Conservation (phyloP, 208 protist species). For the Trypanosoma vivax region DNA sequence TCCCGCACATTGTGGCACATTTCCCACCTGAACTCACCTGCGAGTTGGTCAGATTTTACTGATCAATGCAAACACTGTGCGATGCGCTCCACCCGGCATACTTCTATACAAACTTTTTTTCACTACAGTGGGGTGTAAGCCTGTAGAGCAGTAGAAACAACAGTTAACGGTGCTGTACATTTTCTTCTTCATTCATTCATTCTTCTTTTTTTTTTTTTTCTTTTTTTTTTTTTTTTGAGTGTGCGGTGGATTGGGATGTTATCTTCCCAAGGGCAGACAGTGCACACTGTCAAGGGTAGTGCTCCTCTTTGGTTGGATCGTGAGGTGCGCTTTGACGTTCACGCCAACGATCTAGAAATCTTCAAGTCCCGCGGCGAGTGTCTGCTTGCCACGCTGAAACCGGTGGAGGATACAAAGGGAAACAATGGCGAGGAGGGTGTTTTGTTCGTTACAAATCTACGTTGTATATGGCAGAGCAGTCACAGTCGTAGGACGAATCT, state of each 20-base stretch:
- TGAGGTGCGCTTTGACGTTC: slow-evolving; percentile 93
- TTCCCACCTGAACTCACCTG: no score
- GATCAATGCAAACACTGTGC: no score
- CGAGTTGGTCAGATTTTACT: no score
- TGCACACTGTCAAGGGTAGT: slow-evolving; percentile 23
- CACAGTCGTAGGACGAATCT: slow-evolving; percentile 66
- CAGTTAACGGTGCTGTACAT: not conserved
- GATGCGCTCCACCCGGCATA: no score
- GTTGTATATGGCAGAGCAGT: slow-evolving; percentile 88
- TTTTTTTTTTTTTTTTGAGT: slow-evolving; percentile 10
- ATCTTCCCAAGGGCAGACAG: no score
- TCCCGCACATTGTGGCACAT: no score
- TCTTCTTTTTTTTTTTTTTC: slow-evolving; percentile 6
- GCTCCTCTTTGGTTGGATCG: slow-evolving; percentile 92
- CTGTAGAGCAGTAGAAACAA: slow-evolving; percentile 17
- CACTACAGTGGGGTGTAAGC: no score
- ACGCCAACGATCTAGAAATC: slow-evolving; percentile 32
- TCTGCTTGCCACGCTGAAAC: slow-evolving; percentile 64
- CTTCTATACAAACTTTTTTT: no score
- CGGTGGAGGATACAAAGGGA: slow-evolving; percentile 95
- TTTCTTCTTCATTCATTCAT: slow-evolving; percentile 5
- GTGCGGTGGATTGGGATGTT: not conserved
- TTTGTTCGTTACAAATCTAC: slow-evolving; percentile 93
- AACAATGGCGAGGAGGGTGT: slow-evolving; percentile 89
- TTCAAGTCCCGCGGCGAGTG: slow-evolving; percentile 63